Percentiles rank a stretch among this genome's conserved stretches.
Conservation (phyloP, 139 green algal species). For the Volvox africanus region DNA sequence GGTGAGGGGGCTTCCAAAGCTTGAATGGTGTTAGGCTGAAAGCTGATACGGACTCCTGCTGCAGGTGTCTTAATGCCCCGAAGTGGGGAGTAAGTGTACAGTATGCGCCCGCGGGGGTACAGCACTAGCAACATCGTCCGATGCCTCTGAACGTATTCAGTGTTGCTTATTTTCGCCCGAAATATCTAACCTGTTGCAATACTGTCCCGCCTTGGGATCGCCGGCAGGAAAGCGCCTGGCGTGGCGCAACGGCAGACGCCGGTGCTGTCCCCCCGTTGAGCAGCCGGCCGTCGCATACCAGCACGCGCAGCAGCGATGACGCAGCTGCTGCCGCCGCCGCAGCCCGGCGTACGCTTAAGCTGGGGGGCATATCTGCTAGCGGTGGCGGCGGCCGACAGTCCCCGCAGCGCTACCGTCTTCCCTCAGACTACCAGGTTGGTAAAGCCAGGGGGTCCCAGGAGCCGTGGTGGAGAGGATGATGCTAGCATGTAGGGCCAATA, state of each 20-base stretch:
- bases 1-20: background rate
- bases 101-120: too few species aligned
- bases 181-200: background rate
- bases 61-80: too few species aligned
- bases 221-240: background rate
- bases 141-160: background rate
- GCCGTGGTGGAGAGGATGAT: too few species aligned
- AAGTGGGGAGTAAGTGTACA: too few species aligned
- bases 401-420: background rate
- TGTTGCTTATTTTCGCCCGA: background rate
- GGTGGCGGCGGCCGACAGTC: background rate
- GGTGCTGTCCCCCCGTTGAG: background rate
- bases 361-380: background rate
- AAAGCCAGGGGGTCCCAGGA: too few species aligned
- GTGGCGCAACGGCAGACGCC: background rate
- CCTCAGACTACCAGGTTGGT: background rate
- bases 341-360: background rate
- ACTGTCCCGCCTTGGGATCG: background rate
- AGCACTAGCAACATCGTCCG: background rate
- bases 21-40: too few species aligned
- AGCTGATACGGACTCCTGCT: too few species aligned
- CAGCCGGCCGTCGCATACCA: slow-evolving; percentile 9
- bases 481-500: too few species aligned
- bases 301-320: background rate
- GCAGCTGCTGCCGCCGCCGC: background rate